Base-by-base conservation (phyloP, 2,329 filamentous ascomycete genomes). In the Xylariaceae sp. region DNA sequence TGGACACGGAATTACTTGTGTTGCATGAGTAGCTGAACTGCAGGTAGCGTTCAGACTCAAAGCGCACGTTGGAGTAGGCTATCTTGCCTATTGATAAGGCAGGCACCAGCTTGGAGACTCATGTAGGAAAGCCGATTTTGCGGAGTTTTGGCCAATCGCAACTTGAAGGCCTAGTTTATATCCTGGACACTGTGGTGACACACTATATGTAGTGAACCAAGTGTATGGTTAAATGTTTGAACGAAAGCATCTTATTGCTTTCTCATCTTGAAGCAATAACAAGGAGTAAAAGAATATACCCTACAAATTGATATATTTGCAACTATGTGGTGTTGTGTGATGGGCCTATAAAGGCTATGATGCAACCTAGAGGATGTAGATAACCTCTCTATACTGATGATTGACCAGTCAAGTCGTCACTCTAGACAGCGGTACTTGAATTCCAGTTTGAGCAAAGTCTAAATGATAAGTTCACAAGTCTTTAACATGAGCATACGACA, bases 81-180 rank as follows among this genome's bases (percentile, higher is more conserved):
- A 36, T 58, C 39, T 58, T 39, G 50, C 53, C 17, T 48, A 44
- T 51, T 21, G 40, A 43, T 36, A 47, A 41, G 23, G 53, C 51
- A 44, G 29, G 44, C 5, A n/a, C n/a, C n/a, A n/a, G 24, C 28
- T 47, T 40, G 4, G 33, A 54, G 53, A 50, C 43, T 54, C 17
- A 44, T 53, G 39, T 47, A 54, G 54, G 50, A 58, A 44, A 37
- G 34, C 24, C 29, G 44, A 34, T 43, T 53, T 54, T 41, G 40
- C 54, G 50, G 39, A 40, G n/a, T 40, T 47, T 19, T 2, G 36
- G 41, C 23, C 36, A 51, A 16, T 14, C 24, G n/a, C n/a, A n/a
- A n/a, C n/a, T n/a, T n/a, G 16, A 23, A 34, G 17, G n/a, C 36
- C 34, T 21, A 23, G 48, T 33, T 17, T 19, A 52, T 60, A 31